Evolutionary conservation across 176 grass and related monocot species (phyloP).

Genomic region (Canna indica): DNA sequence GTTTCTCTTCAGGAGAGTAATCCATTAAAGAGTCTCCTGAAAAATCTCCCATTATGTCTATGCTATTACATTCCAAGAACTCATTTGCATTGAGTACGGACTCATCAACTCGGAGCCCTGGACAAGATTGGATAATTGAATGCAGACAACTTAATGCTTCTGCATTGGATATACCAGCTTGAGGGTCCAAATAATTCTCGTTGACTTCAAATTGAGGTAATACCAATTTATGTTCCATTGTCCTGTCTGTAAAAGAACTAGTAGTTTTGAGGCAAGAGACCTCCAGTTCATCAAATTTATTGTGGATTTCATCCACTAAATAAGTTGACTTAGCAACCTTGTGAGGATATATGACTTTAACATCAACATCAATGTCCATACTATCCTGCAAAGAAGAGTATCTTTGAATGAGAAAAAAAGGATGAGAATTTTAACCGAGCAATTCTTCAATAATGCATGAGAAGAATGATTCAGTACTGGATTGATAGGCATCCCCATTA

Average conservation of each 20-base stretch:
- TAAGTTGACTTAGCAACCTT: conserved; percentile 46
- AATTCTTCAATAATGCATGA: neutral
- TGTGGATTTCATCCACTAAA: conserved; percentile 46
- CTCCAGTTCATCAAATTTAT: conserved; percentile 23
- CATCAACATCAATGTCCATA: conserved; percentile 45
- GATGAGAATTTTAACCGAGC: neutral
- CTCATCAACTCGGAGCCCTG: conserved; percentile 30
- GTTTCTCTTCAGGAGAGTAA: conserved; percentile 28
- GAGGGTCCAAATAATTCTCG: conserved; percentile 45
- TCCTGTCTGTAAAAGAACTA: conserved; percentile 19
- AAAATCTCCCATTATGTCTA: conserved; percentile 51
- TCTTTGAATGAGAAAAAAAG: neutral
- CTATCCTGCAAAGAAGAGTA: conserved; percentile 48
- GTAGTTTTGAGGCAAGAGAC: conserved; percentile 30
- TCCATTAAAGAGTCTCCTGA: conserved; percentile 33
- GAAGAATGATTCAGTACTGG: neutral
- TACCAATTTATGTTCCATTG: conserved; percentile 25
- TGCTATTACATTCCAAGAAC: conserved; percentile 39
- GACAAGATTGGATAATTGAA: conserved; percentile 35
- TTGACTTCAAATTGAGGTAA: conserved; percentile 66
- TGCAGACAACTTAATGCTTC: conserved; percentile 41
- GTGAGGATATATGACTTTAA: conserved; percentile 45
- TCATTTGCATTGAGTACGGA: conserved; percentile 35
- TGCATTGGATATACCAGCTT: conserved; percentile 33
- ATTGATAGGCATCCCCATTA: too few species aligned